Conservation (phyloP, 1,284 basidiomycete species). For the Porodaedalea pini region DNA sequence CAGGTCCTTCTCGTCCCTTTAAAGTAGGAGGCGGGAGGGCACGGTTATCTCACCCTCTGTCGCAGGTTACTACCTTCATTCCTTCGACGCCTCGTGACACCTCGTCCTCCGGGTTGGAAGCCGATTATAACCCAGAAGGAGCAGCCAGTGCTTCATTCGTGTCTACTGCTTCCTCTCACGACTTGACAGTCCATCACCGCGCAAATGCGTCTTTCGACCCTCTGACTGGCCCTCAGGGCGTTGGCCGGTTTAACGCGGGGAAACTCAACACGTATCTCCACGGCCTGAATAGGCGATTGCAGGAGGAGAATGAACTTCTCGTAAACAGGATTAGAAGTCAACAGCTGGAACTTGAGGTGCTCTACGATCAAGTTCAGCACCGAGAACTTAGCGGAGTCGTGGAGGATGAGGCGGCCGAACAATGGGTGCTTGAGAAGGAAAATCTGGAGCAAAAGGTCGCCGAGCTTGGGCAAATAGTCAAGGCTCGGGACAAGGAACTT, state of each 20-base stretch:
- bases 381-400: slow-evolving; percentile 51
- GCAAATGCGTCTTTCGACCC: slow-evolving; percentile 84
- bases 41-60: slow-evolving; percentile 58
- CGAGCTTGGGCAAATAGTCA: slow-evolving; percentile 45
- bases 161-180: slow-evolving; percentile 80
- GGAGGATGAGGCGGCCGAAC: slow-evolving; percentile 55
- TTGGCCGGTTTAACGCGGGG: slow-evolving; percentile 71
- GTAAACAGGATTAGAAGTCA: slow-evolving; percentile 45
- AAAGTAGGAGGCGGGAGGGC: slow-evolving; percentile 28
- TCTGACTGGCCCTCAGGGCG: slow-evolving; percentile 60
- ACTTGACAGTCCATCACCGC: slow-evolving; percentile 73
- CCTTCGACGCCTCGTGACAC: slow-evolving; percentile 29
- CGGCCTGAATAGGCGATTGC: slow-evolving; percentile 71
- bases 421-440: slow-evolving; percentile 62
- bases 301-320: slow-evolving; percentile 76
- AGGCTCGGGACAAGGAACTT: slow-evolving; percentile 36
- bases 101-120: slow-evolving; percentile 19
- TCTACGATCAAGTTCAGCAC: slow-evolving; percentile 1
- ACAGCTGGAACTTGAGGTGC: slow-evolving; percentile 36
- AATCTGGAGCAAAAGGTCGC: slow-evolving; percentile 47
- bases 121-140: slow-evolving; percentile 16
- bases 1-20: slow-evolving; percentile 36
- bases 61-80: slow-evolving; percentile 40
- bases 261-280: slow-evolving; percentile 82
- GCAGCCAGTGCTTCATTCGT: slow-evolving; percentile 51